A percentile compares a stretch with the other conserved stretches of the same genome.
These are phyloP conservation scores for Lotmaria passim DNA, from an alignment of 208 protist genomes.

Conservation along the genomic window DNA sequence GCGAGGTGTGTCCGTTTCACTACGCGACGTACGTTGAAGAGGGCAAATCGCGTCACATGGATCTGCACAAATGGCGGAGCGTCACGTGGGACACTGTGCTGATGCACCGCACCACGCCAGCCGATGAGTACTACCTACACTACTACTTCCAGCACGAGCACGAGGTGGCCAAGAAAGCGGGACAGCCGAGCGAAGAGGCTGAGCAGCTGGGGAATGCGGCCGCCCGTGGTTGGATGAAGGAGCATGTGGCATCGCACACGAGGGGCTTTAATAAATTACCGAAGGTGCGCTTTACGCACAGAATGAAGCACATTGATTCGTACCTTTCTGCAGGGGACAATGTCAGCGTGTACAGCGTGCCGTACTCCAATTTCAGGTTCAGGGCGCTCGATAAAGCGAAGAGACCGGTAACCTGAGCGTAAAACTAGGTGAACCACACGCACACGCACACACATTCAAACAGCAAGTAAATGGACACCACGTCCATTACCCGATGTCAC, in stretches of 20 bases:
- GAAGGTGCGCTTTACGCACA: background rate
- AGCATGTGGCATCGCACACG: background rate
- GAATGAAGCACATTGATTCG: background rate
- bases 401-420: too few species aligned
- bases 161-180: background rate
- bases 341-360: background rate
- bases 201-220: background rate
- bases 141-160: constrained; percentile 24
- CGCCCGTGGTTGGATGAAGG: background rate
- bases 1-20: background rate
- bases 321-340: background rate
- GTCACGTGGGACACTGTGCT: constrained; percentile 19
- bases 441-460: too few species aligned
- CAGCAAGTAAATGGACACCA: too few species aligned
- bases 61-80: background rate
- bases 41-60: background rate
- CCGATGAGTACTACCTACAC: constrained; percentile 17
- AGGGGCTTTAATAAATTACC: background rate
- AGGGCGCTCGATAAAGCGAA: background rate
- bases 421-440: too few species aligned
- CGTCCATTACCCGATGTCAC: too few species aligned
- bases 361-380: background rate
- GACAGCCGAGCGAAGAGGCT: too few species aligned
- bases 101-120: constrained; percentile 9
- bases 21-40: constrained; percentile 1